These are phyloP conservation scores for Brasilioporus rufonigricans DNA, from an alignment of 768 basidiomycete genomes.

Conservation along the genomic window DNA sequence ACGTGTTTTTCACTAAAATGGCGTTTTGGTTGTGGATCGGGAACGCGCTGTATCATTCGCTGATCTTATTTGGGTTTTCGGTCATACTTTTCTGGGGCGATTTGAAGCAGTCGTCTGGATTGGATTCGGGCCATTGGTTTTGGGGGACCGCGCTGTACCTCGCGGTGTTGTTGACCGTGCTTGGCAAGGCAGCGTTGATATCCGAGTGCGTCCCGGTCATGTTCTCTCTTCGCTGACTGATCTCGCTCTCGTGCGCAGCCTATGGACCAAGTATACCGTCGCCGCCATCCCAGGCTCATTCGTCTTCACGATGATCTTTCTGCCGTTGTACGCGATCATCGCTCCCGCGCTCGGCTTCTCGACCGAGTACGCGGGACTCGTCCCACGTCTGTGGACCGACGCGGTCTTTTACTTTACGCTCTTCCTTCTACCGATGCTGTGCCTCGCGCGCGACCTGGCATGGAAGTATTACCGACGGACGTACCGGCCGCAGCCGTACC, in stretches of 20 bases:
- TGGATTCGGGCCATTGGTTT: conserved; percentile 94
- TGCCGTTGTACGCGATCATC: conserved; percentile 86
- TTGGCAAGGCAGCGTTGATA: conserved; percentile 91
- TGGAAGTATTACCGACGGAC: conserved; percentile 99
- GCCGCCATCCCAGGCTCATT: conserved; percentile 98
- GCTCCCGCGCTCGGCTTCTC: conserved; percentile 89
- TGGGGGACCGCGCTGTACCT: conserved; percentile 98
- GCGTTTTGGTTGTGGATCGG: conserved; percentile 91
- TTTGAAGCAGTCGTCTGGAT: conserved; percentile 74
- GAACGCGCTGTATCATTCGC: conserved; percentile 79
- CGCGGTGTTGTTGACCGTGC: conserved; percentile 87
- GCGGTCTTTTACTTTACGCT: conserved; percentile 88
- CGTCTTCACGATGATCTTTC: conserved; percentile 91
- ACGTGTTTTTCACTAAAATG: conserved; percentile 88
- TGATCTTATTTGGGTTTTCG: conserved; percentile 5
- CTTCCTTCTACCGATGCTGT: conserved; percentile 78
- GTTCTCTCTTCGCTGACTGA: background rate
- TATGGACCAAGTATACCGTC: conserved; percentile 99
- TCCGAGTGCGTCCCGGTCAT: conserved; percentile 76
- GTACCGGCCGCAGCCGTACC: conserved; percentile 89
- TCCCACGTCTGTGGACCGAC: conserved; percentile 86
- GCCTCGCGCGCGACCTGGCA: conserved; percentile 82
- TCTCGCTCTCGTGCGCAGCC: conserved; percentile 40
- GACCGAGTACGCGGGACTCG: conserved; percentile 84
- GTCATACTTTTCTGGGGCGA: conserved; percentile 76